These are phyloP conservation scores for Lachancea sp. DNA, from an alignment of 805 yeast species.

Conservation along the genomic window DNA sequence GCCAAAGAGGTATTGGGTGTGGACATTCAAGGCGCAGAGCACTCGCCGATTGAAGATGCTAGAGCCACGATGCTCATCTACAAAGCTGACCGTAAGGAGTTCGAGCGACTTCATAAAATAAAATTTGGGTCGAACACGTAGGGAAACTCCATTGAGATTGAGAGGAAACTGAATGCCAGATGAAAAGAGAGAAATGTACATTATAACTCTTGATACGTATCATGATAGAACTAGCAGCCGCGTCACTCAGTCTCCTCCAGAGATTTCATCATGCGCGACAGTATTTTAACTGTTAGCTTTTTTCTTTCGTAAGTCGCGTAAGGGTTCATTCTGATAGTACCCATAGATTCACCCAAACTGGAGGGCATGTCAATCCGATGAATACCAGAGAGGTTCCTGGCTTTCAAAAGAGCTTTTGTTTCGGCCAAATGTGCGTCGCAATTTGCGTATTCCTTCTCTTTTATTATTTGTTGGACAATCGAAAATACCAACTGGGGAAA, in stretches of 20 bases:
- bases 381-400: conserved; percentile 19
- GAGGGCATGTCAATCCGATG: conserved; percentile 12
- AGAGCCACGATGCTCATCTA: conserved; percentile 80
- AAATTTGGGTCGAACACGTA: conserved; percentile 8
- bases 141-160: not conserved
- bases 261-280: conserved; percentile 17
- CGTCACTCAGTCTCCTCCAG: not conserved
- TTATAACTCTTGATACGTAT: not conserved
- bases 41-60: conserved; percentile 89
- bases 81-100: conserved; percentile 52
- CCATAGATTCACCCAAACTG: conserved; percentile 9
- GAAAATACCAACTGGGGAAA: conserved; percentile 33
- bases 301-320: conserved; percentile 21
- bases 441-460: conserved; percentile 27
- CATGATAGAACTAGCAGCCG: not conserved
- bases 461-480: conserved; percentile 26
- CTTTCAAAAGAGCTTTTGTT: conserved; percentile 20
- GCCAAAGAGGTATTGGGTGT: conserved; percentile 48
- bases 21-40: conserved; percentile 67
- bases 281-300: conserved; percentile 15
- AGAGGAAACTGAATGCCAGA: not conserved
- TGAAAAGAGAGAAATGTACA: not conserved
- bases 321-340: conserved; percentile 13
- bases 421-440: conserved; percentile 18
- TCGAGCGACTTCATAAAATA: conserved; percentile 41